Percentiles rank a stretch among this genome's conserved stretches.
These are phyloP conservation scores for Fusarium stilboides DNA, from an alignment of 2,329 filamentous ascomycete genomes.

Conservation along the genomic window DNA sequence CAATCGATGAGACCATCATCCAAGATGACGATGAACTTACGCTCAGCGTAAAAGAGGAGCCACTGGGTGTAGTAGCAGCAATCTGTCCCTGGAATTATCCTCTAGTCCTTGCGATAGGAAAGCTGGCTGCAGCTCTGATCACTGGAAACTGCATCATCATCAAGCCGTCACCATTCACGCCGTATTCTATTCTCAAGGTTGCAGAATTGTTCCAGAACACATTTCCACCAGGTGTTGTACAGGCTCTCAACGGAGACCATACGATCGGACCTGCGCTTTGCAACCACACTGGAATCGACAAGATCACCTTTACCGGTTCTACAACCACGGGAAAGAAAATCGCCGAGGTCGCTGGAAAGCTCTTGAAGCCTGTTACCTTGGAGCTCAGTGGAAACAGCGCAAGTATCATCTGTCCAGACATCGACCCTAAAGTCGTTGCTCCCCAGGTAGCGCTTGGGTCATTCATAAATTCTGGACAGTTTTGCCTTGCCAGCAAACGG, in stretches of 20 bases:
- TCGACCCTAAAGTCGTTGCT: conserved; percentile 60
- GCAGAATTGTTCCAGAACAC: conserved; percentile 69
- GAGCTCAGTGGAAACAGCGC: conserved; percentile 74
- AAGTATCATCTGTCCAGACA: conserved; percentile 69
- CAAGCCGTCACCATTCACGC: conserved; percentile 71
- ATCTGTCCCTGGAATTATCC: conserved; percentile 72
- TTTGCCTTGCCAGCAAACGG: conserved; percentile 59
- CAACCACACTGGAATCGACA: conserved; percentile 69
- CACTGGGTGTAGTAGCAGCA: conserved; percentile 60
- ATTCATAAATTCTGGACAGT: conserved; percentile 69
- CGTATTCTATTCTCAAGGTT: conserved; percentile 71
- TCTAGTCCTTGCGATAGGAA: conserved; percentile 64
- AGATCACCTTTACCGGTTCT: conserved; percentile 76
- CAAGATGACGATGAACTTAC: conserved; percentile 9
- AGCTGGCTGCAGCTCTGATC: conserved; percentile 69
- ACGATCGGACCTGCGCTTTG: conserved; percentile 71
- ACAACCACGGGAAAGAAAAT: conserved; percentile 73
- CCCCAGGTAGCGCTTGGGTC: conserved; percentile 59
- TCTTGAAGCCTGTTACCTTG: conserved; percentile 72
- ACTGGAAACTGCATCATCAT: conserved; percentile 70
- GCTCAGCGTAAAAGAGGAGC: conserved; percentile 30
- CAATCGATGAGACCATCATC: not conserved
- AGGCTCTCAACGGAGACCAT: conserved; percentile 72
- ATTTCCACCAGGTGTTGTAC: conserved; percentile 73
- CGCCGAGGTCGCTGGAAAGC: conserved; percentile 66